Conservation (phyloP, 441 rosid species). For the Pelargonium exstipulatum region DNA sequence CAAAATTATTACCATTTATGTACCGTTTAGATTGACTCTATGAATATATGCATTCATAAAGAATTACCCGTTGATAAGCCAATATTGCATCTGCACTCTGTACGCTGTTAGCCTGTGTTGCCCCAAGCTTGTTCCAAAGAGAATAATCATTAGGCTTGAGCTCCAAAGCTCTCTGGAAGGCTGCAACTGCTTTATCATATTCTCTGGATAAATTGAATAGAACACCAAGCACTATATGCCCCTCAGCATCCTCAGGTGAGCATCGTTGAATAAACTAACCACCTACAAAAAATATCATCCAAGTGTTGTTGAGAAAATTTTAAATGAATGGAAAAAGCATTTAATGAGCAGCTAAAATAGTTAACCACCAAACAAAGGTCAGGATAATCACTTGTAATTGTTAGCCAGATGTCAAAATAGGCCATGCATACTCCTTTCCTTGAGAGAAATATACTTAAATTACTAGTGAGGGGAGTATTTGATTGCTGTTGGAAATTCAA, state of each 20-base stretch:
- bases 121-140: slow-evolving; percentile 98
- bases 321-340: background rate
- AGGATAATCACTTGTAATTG: background rate
- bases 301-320: background rate
- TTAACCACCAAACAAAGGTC: slow-evolving; percentile 5
- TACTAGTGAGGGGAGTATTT: background rate
- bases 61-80: slow-evolving; percentile 83
- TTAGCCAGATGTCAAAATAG: background rate
- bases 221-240: slow-evolving; percentile 88
- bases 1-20: background rate
- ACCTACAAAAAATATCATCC: slow-evolving; percentile 37
- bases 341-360: background rate
- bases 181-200: slow-evolving; percentile 75
- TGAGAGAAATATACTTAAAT: background rate
- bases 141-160: slow-evolving; percentile 96
- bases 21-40: background rate
- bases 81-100: slow-evolving; percentile 95
- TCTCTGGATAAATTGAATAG: slow-evolving; percentile 86
- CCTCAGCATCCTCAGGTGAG: slow-evolving; percentile 97
- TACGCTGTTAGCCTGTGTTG: slow-evolving; percentile 96
- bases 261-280: slow-evolving; percentile 74
- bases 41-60: background rate
- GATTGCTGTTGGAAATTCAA: background rate
- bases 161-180: slow-evolving; percentile 76
- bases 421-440: background rate